These are phyloP conservation scores for Lodderomyces jiufengensis DNA, from an alignment of 1,139 yeast species.

Conservation along the genomic window DNA sequence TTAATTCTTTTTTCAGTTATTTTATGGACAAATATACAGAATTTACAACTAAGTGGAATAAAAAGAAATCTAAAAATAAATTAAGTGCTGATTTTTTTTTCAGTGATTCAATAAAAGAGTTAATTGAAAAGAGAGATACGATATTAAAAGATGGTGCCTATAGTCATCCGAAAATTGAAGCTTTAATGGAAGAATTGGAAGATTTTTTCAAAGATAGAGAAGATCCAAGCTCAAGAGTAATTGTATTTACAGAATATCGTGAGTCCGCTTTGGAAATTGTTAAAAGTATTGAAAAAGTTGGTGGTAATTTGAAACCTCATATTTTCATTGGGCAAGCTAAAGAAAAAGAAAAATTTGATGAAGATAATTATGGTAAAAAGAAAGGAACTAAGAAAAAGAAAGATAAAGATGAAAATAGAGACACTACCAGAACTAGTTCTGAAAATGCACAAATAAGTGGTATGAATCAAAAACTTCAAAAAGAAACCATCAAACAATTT, in stretches of 20 bases:
- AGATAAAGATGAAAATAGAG: slow-evolving; percentile 17
- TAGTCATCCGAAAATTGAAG: slow-evolving; percentile 77
- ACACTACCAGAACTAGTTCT: slow-evolving; percentile 37
- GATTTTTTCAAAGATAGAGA: slow-evolving; percentile 44
- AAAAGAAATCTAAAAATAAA: slow-evolving; percentile 52
- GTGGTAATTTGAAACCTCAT: slow-evolving; percentile 58
- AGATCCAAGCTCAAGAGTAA: slow-evolving; percentile 59
- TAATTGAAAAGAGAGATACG: slow-evolving; percentile 45
- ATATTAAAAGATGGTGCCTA: slow-evolving; percentile 38
- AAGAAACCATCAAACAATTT: slow-evolving; percentile 69
- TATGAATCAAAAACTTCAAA: slow-evolving; percentile 72
- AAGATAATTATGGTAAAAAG: slow-evolving; percentile 20
- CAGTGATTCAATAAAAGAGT: slow-evolving; percentile 42
- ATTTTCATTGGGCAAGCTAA: slow-evolving; percentile 84
- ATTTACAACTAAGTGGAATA: slow-evolving; percentile 53
- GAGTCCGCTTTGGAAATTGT: slow-evolving; percentile 89
- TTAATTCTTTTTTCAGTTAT: slow-evolving; percentile 68
- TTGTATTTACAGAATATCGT: slow-evolving; percentile 82
- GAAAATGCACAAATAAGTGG: slow-evolving; percentile 53
- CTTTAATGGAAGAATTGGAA: slow-evolving; percentile 53
- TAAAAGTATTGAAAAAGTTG: slow-evolving; percentile 49
- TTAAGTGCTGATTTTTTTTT: slow-evolving; percentile 57
- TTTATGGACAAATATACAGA: slow-evolving; percentile 57
- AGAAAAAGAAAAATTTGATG: slow-evolving; percentile 61
- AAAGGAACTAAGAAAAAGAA: slow-evolving; percentile 23